Base-by-base conservation (phyloP, 1,284 basidiomycete species). In the Cryptococcus deneoformans region DNA sequence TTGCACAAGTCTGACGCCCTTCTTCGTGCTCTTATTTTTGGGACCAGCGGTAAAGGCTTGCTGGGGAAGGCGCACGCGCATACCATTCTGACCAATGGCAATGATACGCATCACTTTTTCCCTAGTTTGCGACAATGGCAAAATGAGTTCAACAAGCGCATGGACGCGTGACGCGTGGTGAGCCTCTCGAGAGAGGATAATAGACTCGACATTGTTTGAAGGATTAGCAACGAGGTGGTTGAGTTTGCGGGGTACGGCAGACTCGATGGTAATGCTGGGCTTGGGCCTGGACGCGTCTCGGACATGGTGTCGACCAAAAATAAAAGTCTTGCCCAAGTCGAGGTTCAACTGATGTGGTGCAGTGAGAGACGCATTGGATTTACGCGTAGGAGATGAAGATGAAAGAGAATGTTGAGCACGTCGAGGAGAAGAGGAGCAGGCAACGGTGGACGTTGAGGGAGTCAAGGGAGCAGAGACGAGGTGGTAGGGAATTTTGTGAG, bases 41-140 rank as follows among this genome's bases (percentile, higher is more conserved):
- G 14, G 11, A 4, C 7, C 11, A 11, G 16, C n/a, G 11, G n/a
- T 48, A 9, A 29, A 29, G 16, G 34, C 24, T 16, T 53, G 49
- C 7, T 46, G 42, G 8, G 40, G 42, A 14, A 56, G 35, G 8
- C 53, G 46, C 24, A 77, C 62, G 14, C 68, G 64, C 35, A 73
- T 57, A n/a, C 76, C 76, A 60, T 77, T 77, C 63, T 77, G 76
- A 16, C 75, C 75, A 1, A 76, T 50, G 2, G 75, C 73, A 16
- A 72, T 24, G 11, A 77, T 52, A 7, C 74, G 65, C 2, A 72
- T 38, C 0, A 16, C 9, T 61, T 53, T 54, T 2, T 45, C 10
- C 1, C 54, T 39, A 2, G 51, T 44, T 11, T 45, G 34, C 34
- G 52, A 50, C 5, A 24, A 14, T n/a, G 49, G 14, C 6, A 37